Evolutionary conservation across 2,329 filamentous ascomycete species (phyloP).

Genomic region (Microdochium bolleyi): DNA sequence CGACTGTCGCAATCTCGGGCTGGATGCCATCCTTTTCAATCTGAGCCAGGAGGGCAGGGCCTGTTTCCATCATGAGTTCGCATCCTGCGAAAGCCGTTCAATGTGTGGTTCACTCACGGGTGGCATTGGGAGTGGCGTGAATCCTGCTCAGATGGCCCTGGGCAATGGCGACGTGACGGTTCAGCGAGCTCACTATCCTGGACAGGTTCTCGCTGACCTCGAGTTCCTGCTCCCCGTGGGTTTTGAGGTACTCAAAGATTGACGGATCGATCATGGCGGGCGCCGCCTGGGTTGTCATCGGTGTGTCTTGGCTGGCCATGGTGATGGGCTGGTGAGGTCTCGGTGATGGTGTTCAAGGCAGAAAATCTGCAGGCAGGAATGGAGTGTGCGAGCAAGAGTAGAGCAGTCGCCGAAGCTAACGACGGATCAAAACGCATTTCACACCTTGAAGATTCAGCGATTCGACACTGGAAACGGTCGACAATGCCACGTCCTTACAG

Average conservation of each 20-base stretch:
- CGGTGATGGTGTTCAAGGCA: constrained; percentile 1
- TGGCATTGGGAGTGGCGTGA: constrained; percentile 70
- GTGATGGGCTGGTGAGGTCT: not conserved
- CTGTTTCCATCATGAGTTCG: constrained; percentile 21
- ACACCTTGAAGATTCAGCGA: not conserved
- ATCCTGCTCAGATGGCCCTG: constrained; percentile 81
- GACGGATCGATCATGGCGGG: constrained; percentile 63
- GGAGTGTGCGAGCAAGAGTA: not conserved
- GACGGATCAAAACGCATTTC: not conserved
- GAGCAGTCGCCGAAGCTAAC: not conserved
- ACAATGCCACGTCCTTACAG: not conserved
- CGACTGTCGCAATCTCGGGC: constrained; percentile 63
- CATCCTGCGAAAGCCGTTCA: not conserved
- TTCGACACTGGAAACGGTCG: not conserved
- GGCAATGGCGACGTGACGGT: constrained; percentile 73
- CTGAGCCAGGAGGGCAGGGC: constrained; percentile 59
- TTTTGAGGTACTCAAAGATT: constrained; percentile 82
- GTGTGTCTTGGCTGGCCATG: not conserved
- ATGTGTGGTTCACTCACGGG: constrained; percentile 29
- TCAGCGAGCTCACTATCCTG: constrained; percentile 72
- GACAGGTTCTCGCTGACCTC: constrained; percentile 75
- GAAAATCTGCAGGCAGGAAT: constrained; percentile 1
- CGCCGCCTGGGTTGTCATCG: not conserved
- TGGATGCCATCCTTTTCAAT: constrained; percentile 62
- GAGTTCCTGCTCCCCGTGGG: constrained; percentile 82